Evolutionary conservation across 768 basidiomycete genomes (phyloP).

Genomic region (Lactarius hengduanensis): DNA sequence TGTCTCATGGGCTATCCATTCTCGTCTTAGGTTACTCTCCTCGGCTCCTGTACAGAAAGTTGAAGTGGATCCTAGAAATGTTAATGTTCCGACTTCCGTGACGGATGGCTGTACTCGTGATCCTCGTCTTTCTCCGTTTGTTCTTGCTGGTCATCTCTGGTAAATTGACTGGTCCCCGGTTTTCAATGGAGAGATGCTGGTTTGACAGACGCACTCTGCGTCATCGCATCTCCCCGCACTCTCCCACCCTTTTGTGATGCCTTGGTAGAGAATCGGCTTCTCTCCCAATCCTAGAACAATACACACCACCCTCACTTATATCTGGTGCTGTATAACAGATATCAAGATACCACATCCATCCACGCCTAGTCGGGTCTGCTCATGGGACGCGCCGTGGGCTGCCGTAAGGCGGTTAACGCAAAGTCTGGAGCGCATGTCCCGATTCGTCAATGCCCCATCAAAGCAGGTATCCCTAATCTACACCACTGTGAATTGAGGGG

Average conservation of each 20-base stretch:
- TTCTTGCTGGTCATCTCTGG: not conserved
- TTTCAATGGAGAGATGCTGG: not conserved
- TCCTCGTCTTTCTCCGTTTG: not conserved
- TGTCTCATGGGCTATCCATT: not conserved
- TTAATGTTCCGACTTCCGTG: not conserved
- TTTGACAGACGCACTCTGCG: not conserved
- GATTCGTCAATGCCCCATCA: slow-evolving; percentile 10
- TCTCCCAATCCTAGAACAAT: not conserved
- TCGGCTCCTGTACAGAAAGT: not conserved
- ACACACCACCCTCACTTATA: not conserved
- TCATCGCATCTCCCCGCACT: not conserved
- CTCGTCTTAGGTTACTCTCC: not conserved
- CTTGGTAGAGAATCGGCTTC: not conserved
- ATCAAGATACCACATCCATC: not conserved
- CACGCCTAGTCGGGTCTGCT: not conserved
- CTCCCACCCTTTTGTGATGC: too few relatives aligned
- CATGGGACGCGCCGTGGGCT: not conserved
- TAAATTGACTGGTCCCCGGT: not conserved
- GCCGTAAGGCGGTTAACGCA: not conserved
- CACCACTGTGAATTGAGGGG: not conserved
- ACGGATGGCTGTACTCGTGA: slow-evolving; percentile 8
- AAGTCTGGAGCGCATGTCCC: not conserved
- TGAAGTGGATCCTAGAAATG: not conserved
- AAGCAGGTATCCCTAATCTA: not conserved
- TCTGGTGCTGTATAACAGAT: not conserved